Base-by-base conservation (phyloP, 106 monocot genomes). In the Apostasia shenzhenica region DNA sequence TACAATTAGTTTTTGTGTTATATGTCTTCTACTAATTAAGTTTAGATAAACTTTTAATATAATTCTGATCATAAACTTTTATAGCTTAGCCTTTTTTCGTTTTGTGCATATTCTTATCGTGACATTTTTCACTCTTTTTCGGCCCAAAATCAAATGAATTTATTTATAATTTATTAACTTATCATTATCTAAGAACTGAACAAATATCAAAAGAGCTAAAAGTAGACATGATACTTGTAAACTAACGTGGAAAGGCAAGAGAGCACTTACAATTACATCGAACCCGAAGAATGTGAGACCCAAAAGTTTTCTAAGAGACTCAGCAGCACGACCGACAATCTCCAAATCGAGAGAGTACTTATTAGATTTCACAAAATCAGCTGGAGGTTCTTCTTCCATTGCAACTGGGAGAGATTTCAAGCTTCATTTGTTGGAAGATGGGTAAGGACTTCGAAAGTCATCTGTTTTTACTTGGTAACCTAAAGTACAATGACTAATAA, bases 271-370 rank as follows among this genome's bases (percentile, higher is more conserved):
- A 75, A 99, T 90, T 72, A 93, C 86, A 88, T 99, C 99, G 76
- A 99, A 99, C 61, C 99, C 99, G 77, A 99, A 90, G 72, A 99
- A 85, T 10, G 99, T 93, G 48, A 99, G 90, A 42, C 79, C 78
- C 7, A 99, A 88, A 39, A 45, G 57, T 53, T 61, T 57, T 73
- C 75, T 86, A 26, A 99, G 76, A 75, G 81, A 93, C 68, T 82
- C 70, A 57, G 99, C 90, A 51, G 93, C 87, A 69, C 64, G 62
- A 56, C 75, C 58, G 4, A 93, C 80, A 54, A 90, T 74, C 56
- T 77, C 81, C 8, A 83, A 45, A 72, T 93, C 90, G 41, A 99
- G 74, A 67, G 54, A 71, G 55, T 68, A 48, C 42, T 74, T 70
- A 55, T 43, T 53, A 2, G 38, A 69, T 49, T 72, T 54, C 14